Evolutionary conservation across 2,329 filamentous ascomycete species (phyloP).

Genomic region (Ceratocystis albifundus): DNA sequence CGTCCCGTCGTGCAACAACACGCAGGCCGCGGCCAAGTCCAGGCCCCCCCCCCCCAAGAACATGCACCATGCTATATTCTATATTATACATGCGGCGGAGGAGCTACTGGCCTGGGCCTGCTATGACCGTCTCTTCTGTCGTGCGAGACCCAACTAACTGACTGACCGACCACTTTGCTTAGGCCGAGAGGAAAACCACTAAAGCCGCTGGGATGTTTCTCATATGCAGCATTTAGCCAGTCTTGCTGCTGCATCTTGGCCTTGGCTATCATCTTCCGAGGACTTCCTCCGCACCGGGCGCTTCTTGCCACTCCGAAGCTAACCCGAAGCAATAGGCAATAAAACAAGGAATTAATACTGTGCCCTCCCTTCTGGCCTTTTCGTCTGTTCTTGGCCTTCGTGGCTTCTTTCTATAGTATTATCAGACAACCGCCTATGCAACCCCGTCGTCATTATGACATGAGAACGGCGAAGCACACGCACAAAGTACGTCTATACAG

Average conservation of each 20-base stretch:
- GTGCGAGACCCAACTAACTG: background rate
- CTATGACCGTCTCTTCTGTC: background rate
- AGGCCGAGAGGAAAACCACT: background rate
- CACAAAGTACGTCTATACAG: background rate
- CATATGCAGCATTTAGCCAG: background rate
- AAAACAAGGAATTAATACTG: background rate
- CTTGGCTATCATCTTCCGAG: background rate
- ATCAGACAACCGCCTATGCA: background rate
- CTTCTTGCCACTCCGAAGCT: background rate
- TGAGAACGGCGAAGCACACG: background rate
- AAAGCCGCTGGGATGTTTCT: background rate
- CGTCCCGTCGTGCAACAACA: background rate
- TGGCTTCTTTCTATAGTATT: background rate
- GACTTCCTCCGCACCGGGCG: background rate
- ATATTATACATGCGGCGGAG: background rate
- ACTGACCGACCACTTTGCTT: background rate
- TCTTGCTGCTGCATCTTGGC: background rate
- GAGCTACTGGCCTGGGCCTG: too few relatives aligned
- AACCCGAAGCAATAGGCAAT: background rate
- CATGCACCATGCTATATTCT: background rate
- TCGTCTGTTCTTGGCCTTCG: conserved; percentile 1
- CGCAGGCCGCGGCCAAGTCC: background rate
- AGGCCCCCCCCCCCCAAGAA: background rate
- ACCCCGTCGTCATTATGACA: conserved; percentile 10
- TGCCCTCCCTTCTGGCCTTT: background rate